Evolutionary conservation across 2,329 filamentous ascomycete genomes (phyloP), one percentile per base, ranked within the genome.

Genomic region (Verticillium alfalfae): DNA sequence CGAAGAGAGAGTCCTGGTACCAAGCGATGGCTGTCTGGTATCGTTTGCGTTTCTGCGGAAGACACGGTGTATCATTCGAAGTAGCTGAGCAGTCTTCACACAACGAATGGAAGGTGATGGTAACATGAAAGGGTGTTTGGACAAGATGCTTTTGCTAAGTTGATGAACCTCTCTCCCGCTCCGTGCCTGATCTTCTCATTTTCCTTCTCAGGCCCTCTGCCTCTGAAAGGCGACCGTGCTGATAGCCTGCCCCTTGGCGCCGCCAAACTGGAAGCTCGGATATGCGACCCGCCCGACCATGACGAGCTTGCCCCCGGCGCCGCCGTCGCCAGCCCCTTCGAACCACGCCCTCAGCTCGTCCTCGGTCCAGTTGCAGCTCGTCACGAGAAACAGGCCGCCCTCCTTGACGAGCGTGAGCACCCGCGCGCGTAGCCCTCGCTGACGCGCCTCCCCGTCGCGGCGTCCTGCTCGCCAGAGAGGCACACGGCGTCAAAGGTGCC

Each of bases 341-440:
- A 98, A 95, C 93, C 94, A 98, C 16, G 76, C 77, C 63, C 83
- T 80, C 69, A 99, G 76, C 79, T 99, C 95, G 49, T 87, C 84
- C 78, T 95, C 93, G 1, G 94, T 98, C 95, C 95, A 99, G 77
- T 99, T 99, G 74, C 95, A 99, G 75, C 93, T 97, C 60, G 95
- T 98, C 60, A 99, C 86, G 63, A 97, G 76, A 68, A 98, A 84
- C 31, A 92, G 80, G 0, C 92, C 92, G 1, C 88, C 89, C 1
- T 76, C 78, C 68, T 85, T 87, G 59, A 98, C 83, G 65, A 98
- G 80, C 34, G 75, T 77, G 64, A 88, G 78, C 37, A 94, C 88
- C 59, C 86, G 85, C 56, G 83, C 81, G 57, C 85, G 84, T 99
- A 99, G 3, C 83, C 82, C 73, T 96, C 91, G 71, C 87, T 90